Base-by-base conservation (phyloP, 2,329 filamentous ascomycete genomes). In the Calonectria ilicicola region DNA sequence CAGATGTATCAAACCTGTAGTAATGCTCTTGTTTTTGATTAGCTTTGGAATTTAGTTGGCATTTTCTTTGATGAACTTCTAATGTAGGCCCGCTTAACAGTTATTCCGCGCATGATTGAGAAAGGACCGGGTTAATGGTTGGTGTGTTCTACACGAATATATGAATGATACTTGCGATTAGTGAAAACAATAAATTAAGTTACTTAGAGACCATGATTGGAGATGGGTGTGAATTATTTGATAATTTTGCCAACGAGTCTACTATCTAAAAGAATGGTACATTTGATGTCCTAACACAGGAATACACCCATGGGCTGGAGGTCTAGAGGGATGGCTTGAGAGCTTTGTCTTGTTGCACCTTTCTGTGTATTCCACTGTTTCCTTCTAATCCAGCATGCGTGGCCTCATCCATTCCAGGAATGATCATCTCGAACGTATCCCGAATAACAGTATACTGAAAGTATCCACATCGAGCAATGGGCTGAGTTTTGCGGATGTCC, bases 391-490 rank as follows among this genome's bases (percentile, higher is more conserved):
- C 67, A 5, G 67, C 67, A 21, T 69, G 67, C n/a, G 67, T 69
- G 23, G 67, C 67, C 21, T 69, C 67, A 51, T 69, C 67, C 26
- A 76, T 73, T 0, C 74, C 66, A 5, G 72, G 58, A 23, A 76
- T 73, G 1, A 71, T 67, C 66, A 72, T 72, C 42, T 72, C 66
- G 14, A 72, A 72, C 15, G 70, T 72, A 15, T 72, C 70, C 35
- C 66, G 27, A 15, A 72, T 26, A 4, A 72, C 70, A 4, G 70
- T 63, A 19, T 72, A 72, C 51, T 72, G 49, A 38, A 65, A 72
- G 27, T 72, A 72, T 10, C 70, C 70, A 15, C 70, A 72, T 2
- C 70, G 70, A 38, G 70, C 70, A n/a, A 72, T 72, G n/a, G 70
- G 70, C 5, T 72, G 65, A 2, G 70, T 69, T 26, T 72, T 72